These are phyloP conservation scores for Catunica adiposa DNA, from an alignment of 2,329 filamentous ascomycete species.

Conservation along the genomic window DNA sequence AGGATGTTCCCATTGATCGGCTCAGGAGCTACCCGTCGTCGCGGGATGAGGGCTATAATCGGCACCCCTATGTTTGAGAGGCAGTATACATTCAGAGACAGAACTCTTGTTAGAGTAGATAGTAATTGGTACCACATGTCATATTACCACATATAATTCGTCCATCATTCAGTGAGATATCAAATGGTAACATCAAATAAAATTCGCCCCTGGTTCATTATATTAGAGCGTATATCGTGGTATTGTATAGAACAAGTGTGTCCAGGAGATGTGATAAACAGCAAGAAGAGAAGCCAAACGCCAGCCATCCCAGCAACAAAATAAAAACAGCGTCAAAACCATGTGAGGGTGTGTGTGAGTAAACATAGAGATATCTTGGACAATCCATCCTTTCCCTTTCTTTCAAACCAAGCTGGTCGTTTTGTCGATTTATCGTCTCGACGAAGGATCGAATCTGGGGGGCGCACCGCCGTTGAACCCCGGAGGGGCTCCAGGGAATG, in stretches of 20 bases:
- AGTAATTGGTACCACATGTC: too few relatives aligned
- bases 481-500: constrained; percentile 31
- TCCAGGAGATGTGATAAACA: constrained; percentile 13
- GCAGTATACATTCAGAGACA: too few relatives aligned
- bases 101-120: neutral
- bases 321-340: constrained; percentile 14
- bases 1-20: constrained; percentile 3
- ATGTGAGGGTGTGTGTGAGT: constrained; percentile 1
- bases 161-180: too few relatives aligned
- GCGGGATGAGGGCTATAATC: neutral
- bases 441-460: constrained; percentile 62
- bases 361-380: constrained; percentile 2
- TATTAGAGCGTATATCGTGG: constrained; percentile 10
- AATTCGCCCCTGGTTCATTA: neutral
- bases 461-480: constrained; percentile 39
- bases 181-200: neutral
- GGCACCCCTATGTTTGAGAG: constrained; percentile 1
- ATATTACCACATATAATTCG: too few relatives aligned
- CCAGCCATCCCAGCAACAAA: constrained; percentile 15
- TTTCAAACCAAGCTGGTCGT: constrained; percentile 1
- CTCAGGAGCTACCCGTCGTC: constrained; percentile 4
- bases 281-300: constrained; percentile 14
- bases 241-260: constrained; percentile 13
- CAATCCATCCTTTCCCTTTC: constrained; percentile 2
- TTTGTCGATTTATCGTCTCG: constrained; percentile 32